These are phyloP conservation scores for Populus hybrid DNA, from an alignment of 441 rosid species.

Conservation along the genomic window DNA sequence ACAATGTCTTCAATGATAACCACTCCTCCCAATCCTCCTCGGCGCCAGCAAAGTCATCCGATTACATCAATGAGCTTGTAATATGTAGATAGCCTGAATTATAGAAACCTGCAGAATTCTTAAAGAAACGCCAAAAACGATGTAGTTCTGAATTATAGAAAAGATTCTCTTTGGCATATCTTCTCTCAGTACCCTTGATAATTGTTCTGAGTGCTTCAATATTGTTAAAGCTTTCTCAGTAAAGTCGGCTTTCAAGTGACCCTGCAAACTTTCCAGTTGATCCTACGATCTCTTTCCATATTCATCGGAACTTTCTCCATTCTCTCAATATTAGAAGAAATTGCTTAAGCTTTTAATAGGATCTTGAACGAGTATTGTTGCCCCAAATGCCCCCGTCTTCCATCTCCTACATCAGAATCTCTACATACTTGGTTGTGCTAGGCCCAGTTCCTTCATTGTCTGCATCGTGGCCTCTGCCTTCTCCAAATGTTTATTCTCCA, in stretches of 20 bases:
- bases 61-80: slow-evolving; percentile 30
- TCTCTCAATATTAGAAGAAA: neutral
- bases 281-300: neutral
- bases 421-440: neutral
- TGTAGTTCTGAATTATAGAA: slow-evolving; percentile 21
- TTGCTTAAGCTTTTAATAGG: neutral
- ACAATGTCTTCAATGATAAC: slow-evolving; percentile 15
- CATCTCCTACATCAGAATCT: neutral
- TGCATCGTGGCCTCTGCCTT: slow-evolving; percentile 4
- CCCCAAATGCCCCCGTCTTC: neutral
- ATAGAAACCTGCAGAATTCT: slow-evolving; percentile 7
- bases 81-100: slow-evolving; percentile 25
- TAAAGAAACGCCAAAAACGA: slow-evolving; percentile 29
- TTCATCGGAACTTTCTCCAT: slow-evolving; percentile 6
- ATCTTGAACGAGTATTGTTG: neutral
- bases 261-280: neutral
- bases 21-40: slow-evolving; percentile 34
- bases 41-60: slow-evolving; percentile 33
- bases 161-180: too few species aligned
- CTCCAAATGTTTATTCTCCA: neutral
- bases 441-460: slow-evolving; percentile 1
- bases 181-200: too few species aligned
- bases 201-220: neutral
- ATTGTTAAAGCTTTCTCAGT: neutral
- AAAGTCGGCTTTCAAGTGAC: neutral